Evolutionary conservation across 148 eudicot species (phyloP).

Genomic region (Camellia sinensis): DNA sequence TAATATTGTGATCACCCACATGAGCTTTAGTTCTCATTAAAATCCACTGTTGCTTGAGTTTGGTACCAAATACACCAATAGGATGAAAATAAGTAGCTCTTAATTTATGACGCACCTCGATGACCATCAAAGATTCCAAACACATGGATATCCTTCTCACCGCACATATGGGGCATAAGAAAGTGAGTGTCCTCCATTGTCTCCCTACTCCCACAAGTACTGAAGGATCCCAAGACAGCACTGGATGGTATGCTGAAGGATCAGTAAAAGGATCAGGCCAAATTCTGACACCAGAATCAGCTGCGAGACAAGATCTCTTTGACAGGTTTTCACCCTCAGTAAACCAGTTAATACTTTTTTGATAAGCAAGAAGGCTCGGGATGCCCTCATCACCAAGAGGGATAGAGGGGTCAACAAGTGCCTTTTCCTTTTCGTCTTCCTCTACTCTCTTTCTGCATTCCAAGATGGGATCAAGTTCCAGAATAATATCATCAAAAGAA

Average conservation of each 20-base stretch:
- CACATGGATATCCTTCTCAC: conserved; percentile 47
- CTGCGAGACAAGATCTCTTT: conserved; percentile 26
- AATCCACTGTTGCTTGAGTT: conserved; percentile 3
- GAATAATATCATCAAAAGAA: conserved; percentile 68
- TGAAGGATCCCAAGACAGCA: conserved; percentile 77
- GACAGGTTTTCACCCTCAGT: conserved; percentile 50
- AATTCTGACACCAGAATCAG: conserved; percentile 27
- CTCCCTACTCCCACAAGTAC: conserved; percentile 81
- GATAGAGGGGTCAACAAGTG: conserved; percentile 17
- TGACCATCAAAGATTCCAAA: conserved; percentile 98
- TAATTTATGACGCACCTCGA: conserved; percentile 72
- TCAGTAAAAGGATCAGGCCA: conserved; percentile 36
- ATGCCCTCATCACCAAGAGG: conserved; percentile 27
- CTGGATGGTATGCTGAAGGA: conserved; percentile 49
- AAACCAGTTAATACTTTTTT: conserved; percentile 65
- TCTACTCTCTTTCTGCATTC: conserved; percentile 31
- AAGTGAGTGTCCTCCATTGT: conserved; percentile 97
- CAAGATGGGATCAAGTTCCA: conserved; percentile 46
- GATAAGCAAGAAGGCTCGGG: conserved; percentile 27
- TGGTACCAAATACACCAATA: conserved; percentile 6
- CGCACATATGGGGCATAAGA: conserved; percentile 56
- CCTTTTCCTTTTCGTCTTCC: conserved; percentile 9
- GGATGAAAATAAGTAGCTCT: conserved; percentile 1
- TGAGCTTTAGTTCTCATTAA: neutral
- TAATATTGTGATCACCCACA: neutral